Conservation (phyloP, 192 early-diverging fungal species). For the Funneliformis geosporum region DNA sequence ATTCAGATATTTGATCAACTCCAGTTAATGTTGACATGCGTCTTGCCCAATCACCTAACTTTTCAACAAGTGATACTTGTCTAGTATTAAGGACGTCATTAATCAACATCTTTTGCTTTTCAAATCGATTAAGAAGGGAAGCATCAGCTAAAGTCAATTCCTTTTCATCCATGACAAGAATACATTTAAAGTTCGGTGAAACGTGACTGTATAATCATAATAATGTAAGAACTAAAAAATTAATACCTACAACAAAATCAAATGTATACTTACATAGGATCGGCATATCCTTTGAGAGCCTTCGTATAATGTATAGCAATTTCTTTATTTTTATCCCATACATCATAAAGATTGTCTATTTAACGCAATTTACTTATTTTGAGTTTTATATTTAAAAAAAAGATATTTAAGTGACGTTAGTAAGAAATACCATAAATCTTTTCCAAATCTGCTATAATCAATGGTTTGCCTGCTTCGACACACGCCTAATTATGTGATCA, state of each 20-base stretch:
- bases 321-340: slow-evolving; percentile 28
- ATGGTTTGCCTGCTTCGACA: slow-evolving; percentile 17
- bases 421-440: slow-evolving; percentile 28
- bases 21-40: too few relatives aligned
- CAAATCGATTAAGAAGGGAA: slow-evolving; percentile 1
- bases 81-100: not conserved
- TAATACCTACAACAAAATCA: not conserved
- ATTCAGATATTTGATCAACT: too few relatives aligned
- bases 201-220: not conserved
- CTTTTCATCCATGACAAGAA: slow-evolving; percentile 11
- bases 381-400: too few relatives aligned
- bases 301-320: slow-evolving; percentile 11
- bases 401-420: too few relatives aligned
- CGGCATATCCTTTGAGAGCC: slow-evolving; percentile 15
- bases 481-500: not conserved
- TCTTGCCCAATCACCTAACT: too few relatives aligned
- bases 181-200: slow-evolving; percentile 14
- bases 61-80: too few relatives aligned
- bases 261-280: not conserved
- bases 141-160: not conserved
- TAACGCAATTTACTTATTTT: not conserved
- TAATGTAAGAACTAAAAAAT: not conserved
- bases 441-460: slow-evolving; percentile 26
- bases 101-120: slow-evolving; percentile 17
- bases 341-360: slow-evolving; percentile 23